Evolutionary conservation across 768 basidiomycete species (phyloP), one percentile per base, ranked within the genome.

Genomic region (Boletus rubescentipes): DNA sequence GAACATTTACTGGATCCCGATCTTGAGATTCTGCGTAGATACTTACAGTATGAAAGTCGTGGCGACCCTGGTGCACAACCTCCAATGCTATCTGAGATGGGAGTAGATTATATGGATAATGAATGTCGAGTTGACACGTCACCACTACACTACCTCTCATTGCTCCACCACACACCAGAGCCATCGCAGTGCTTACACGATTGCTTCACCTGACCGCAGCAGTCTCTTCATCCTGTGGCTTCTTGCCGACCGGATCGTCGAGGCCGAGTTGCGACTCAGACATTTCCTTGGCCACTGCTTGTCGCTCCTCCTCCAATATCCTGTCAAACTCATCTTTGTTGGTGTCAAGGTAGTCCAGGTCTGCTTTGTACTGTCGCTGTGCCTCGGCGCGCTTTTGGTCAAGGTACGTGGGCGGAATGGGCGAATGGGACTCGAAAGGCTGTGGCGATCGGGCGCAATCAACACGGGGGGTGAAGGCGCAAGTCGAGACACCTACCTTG

Each of bases 291-390:
- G 73, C 72, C 72, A 77, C 73, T 30, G 73, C 73, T 63, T 83
- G 72, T 49, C 69, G 73, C 39, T 82, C 80, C 48, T 81, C 81
- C 61, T 82, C 80, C 60, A 83, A 66, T 62, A 74, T 49, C 49
- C 72, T 66, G 56, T 83, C 78, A 57, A 83, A 80, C 45, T 79
- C 72, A 32, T 60, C 75, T 64, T 78, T 81, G 70, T 84, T 77
- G 37, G 77, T 63, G 32, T 67, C 67, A 57, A 83, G 75, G 61
- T 80, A 82, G 47, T 77, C 73, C 53, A 79, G 77, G 55, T 84
- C 82, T 52, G 81, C 79, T 51, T 65, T 70, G 69, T 83, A 84
- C 44, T 73, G 69, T 34, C 63, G 66, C 61, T 84, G 82, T 12
- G 80, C 81, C 55, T 80, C 77, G 29, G 65, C 63, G 2, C 80